These are phyloP conservation scores for Pyrenopolyporus hunteri DNA, from an alignment of 495 filamentous ascomycete genomes.

Conservation along the genomic window DNA sequence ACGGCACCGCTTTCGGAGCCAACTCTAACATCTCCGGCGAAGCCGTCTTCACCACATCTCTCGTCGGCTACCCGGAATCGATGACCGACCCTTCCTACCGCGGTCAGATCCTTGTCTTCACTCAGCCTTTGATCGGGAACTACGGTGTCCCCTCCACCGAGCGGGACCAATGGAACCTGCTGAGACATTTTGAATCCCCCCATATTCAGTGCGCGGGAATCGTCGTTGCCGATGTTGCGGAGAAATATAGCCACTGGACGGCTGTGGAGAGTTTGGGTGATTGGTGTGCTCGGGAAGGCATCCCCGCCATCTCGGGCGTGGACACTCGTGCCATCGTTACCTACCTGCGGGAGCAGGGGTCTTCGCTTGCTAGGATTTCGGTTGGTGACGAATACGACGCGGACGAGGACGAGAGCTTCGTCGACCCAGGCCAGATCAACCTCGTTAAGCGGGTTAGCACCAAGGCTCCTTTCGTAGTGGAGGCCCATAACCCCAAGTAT, in stretches of 20 bases:
- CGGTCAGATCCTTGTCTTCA: slow-evolving; percentile 98
- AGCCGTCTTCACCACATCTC: slow-evolving; percentile 91
- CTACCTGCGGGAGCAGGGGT: slow-evolving; percentile 91
- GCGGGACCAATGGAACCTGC: slow-evolving; percentile 76
- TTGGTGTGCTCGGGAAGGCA: slow-evolving; percentile 95
- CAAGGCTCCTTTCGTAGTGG: slow-evolving; percentile 95
- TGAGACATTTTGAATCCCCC: slow-evolving; percentile 95
- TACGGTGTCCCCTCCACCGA: slow-evolving; percentile 87
- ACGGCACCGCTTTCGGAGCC: slow-evolving; percentile 90
- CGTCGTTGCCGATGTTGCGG: slow-evolving; percentile 92
- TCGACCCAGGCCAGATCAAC: slow-evolving; percentile 95
- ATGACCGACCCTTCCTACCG: slow-evolving; percentile 99
- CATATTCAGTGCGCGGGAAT: slow-evolving; percentile 95
- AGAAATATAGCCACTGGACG: slow-evolving; percentile 97
- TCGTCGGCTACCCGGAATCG: slow-evolving; percentile 96
- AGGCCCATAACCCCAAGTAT: slow-evolving; percentile 74
- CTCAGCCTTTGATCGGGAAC: slow-evolving; percentile 97
- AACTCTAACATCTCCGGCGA: slow-evolving; percentile 91
- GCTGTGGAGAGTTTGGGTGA: slow-evolving; percentile 90
- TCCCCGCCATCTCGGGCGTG: slow-evolving; percentile 95
- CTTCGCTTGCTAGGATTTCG: slow-evolving; percentile 91
- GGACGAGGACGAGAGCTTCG: slow-evolving; percentile 94
- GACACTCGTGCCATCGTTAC: slow-evolving; percentile 97
- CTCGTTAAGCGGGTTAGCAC: slow-evolving; percentile 94
- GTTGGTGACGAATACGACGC: slow-evolving; percentile 98